phyloP scores from a whole-genome alignment of 768 basidiomycete species.

The Mrakia frigida region DNA sequence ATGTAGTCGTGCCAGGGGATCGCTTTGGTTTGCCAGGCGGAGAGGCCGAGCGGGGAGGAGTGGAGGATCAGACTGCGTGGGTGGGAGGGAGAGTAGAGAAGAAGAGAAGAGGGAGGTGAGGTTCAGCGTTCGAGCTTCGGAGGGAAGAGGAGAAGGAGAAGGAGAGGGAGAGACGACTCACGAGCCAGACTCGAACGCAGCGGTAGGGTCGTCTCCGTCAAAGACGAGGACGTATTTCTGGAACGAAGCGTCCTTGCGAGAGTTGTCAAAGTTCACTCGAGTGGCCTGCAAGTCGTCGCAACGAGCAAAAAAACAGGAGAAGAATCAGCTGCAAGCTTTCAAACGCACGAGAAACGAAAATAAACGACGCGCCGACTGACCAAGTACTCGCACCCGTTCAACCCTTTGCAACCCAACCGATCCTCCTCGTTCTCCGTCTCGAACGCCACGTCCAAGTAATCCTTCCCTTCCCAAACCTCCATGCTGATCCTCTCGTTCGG shows the following conservation, averaged over 20 bases:
- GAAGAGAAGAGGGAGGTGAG: background rate
- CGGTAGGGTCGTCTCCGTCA: constrained; percentile 19
- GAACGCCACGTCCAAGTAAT: constrained; percentile 26
- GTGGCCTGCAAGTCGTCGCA: background rate
- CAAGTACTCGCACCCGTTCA: constrained; percentile 20
- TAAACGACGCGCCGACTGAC: too few relatives aligned
- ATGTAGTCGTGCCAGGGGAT: constrained; percentile 32
- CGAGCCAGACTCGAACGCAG: constrained; percentile 28
- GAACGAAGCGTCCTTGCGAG: background rate
- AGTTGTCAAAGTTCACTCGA: constrained; percentile 19
- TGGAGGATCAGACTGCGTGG: constrained; percentile 16
- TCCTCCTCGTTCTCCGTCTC: background rate
- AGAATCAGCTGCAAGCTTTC: background rate
- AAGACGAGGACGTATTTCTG: constrained; percentile 26
- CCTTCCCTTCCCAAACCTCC: constrained; percentile 12
- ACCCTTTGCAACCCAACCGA: background rate
- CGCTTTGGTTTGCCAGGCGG: constrained; percentile 30
- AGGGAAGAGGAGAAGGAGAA: background rate
- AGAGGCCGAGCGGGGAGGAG: constrained; percentile 13
- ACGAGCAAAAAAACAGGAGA: too few relatives aligned
- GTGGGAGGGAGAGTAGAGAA: background rate
- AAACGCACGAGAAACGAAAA: too few relatives aligned
- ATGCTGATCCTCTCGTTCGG: constrained; percentile 14
- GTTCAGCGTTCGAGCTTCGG: background rate
- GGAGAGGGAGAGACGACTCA: background rate